phyloP scores from a whole-genome alignment of 139 green algal genomes.

The Yamagishiella unicocca region DNA sequence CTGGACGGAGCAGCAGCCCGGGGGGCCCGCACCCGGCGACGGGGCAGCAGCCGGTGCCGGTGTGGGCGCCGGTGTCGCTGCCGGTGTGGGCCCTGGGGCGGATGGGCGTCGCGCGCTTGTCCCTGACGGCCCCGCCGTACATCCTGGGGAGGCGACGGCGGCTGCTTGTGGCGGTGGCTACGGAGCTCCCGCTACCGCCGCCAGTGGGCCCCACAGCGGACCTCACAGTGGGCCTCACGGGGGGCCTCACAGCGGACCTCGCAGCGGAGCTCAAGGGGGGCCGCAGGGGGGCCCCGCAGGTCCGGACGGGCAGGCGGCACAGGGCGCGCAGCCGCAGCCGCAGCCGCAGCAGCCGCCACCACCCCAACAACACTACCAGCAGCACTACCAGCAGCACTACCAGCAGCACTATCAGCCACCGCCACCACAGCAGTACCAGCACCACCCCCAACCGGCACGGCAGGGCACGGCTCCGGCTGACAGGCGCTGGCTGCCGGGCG shows the following conservation, averaged over 20 bases:
- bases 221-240: too few species aligned
- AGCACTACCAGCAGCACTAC: background rate
- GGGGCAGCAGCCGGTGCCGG: background rate
- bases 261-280: too few species aligned
- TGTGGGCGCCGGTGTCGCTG: too few species aligned
- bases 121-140: too few species aligned
- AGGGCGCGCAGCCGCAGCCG: background rate
- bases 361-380: background rate
- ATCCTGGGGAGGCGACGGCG: too few species aligned
- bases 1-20: background rate
- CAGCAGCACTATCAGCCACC: background rate
- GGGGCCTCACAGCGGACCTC: too few species aligned
- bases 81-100: too few species aligned
- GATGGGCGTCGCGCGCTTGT: too few species aligned
- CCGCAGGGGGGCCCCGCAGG: background rate
- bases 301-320: background rate
- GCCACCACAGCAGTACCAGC: background rate
- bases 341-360: background rate
- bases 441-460: background rate
- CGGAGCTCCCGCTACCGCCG: too few species aligned
- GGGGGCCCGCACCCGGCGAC: slow-evolving; percentile 9
- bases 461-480: too few species aligned
- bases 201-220: too few species aligned
- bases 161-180: too few species aligned
- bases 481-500: background rate